Evolutionary conservation across 2,329 filamentous ascomycete species (phyloP), one percentile per base, ranked within the genome.

Genomic region (Epichloe typhina): DNA sequence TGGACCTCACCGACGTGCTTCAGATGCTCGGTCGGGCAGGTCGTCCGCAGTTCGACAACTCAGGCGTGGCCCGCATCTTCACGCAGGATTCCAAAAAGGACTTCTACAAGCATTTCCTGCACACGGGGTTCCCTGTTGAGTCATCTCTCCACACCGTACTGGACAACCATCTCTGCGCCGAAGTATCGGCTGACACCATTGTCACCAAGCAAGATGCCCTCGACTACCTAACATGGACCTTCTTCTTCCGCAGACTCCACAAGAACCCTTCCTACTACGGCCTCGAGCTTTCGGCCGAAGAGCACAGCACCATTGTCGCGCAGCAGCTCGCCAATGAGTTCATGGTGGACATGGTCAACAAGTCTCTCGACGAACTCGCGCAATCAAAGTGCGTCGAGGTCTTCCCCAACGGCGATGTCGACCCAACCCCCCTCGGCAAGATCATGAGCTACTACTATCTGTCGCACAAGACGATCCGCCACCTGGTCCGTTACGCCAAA

Each of bases 401-500:
- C 3, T 85, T 88, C 60, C 83, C 84, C 43, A 95, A 93, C 56
- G 91, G 91, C 42, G 86, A 95, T 58, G 83, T 98, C 31, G 86
- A 95, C 58, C 74, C 91, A 0, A 97, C 93, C 84, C 91, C 23
- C 0, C 77, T 97, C 6, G 93, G 93, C 60, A 96, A 95, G 72
- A 97, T 98, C 62, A 96, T 97, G 88, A 95, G 87, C 66, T 98
- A 97, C 74, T 98, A 98, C 75, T 98, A 98, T 64, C 82, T 93
- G 46, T 94, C 90, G 0, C 93, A 98, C 71, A 86, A 86, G 68
- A 98, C 93, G 0, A 89, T 98, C 60, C 86, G 93, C 1, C 83
- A 88, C 60, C 78, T 98, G 6, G 80, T 86, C 55, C 76, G 80
- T 45, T 78, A 91, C 57, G 87, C 86, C 23, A 91, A 86, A 60